Percentiles rank a stretch among this genome's conserved stretches.
phyloP scores from a whole-genome alignment of 306 rosid species.

The Hippophae rhamnoides region DNA sequence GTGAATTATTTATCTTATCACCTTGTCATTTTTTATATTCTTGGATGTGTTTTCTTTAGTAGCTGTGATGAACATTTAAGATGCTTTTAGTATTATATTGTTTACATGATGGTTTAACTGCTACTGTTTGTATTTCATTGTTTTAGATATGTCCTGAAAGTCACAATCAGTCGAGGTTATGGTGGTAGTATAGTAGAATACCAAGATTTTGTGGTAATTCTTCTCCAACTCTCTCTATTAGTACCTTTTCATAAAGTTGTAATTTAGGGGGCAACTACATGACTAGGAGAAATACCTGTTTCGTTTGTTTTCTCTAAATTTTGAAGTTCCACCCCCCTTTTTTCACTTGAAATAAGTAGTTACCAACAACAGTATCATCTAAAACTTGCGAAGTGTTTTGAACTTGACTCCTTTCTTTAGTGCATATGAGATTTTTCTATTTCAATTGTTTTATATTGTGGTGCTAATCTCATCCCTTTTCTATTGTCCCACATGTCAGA shows the following conservation, averaged over 20 bases:
- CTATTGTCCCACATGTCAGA: background rate
- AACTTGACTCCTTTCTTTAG: background rate
- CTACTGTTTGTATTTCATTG: constrained; percentile 10
- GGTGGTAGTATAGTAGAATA: constrained; percentile 88
- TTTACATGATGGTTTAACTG: background rate
- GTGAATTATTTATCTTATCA: too few species aligned
- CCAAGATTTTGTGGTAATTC: constrained; percentile 84
- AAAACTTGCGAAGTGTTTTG: too few species aligned
- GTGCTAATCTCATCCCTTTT: background rate
- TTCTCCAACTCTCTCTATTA: background rate
- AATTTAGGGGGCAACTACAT: background rate
- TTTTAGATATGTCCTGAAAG: constrained; percentile 87
- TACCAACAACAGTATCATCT: too few species aligned
- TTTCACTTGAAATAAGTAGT: too few species aligned
- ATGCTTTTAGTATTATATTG: too few species aligned
- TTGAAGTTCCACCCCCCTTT: too few species aligned
- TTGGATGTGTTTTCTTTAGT: too few species aligned
- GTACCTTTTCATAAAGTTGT: background rate
- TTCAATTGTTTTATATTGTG: too few species aligned
- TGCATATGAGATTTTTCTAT: too few species aligned
- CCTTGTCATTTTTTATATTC: too few species aligned
- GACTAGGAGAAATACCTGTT: background rate
- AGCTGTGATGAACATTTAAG: too few species aligned
- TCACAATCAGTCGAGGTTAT: constrained; percentile 87
- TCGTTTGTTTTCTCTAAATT: too few species aligned